Conservation (phyloP, 2,329 filamentous ascomycete species). For the Diaporthe sp. region DNA sequence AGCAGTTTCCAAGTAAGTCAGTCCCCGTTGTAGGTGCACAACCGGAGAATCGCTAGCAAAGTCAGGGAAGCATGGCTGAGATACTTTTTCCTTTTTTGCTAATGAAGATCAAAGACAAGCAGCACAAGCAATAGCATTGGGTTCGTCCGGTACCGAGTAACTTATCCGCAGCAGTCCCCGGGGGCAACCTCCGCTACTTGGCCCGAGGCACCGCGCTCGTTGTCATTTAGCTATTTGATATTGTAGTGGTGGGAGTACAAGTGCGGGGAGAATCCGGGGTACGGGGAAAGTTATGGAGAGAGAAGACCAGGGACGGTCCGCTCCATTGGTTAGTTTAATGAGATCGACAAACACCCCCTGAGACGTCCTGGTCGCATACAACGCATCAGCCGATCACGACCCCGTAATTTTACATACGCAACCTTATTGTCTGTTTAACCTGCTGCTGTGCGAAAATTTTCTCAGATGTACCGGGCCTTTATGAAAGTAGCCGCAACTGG, state of each 20-base stretch:
- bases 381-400: background rate
- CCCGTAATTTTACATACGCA: background rate
- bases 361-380: background rate
- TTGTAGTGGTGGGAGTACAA: background rate
- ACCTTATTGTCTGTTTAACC: too few relatives aligned
- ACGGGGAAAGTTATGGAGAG: background rate
- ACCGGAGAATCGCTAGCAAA: background rate
- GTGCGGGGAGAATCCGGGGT: background rate
- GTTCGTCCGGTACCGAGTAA: too few relatives aligned
- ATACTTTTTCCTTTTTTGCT: background rate
- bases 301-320: background rate
- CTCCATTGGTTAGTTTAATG: background rate
- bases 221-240: background rate
- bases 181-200: conserved; percentile 5
- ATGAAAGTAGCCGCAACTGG: background rate
- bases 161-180: background rate
- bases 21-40: too few relatives aligned
- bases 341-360: background rate
- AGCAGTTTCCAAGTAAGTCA: too few relatives aligned
- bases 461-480: background rate
- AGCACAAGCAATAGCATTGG: background rate
- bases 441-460: background rate
- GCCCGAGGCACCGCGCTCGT: background rate
- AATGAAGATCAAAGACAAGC: background rate
- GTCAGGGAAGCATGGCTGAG: background rate